phyloP scores from a whole-genome alignment of 1,284 basidiomycete species.

The Rhizoctonia solani region DNA sequence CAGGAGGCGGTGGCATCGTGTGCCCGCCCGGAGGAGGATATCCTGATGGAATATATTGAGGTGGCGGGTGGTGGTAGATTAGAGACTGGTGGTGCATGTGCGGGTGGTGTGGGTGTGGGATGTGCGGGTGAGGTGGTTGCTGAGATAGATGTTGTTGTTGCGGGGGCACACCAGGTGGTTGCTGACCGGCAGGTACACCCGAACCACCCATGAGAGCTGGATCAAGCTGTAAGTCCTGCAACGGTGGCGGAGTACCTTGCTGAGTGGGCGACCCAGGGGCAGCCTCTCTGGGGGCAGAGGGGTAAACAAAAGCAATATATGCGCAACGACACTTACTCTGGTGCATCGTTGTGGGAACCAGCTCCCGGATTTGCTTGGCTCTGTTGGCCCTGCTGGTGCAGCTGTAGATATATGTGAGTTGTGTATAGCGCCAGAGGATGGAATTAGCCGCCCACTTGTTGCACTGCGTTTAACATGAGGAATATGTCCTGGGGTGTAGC shows the following conservation, averaged over 20 bases:
- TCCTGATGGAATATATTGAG: slow-evolving; percentile 17
- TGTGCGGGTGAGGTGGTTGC: slow-evolving; percentile 4
- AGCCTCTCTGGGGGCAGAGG: not conserved
- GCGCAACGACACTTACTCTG: slow-evolving; percentile 3
- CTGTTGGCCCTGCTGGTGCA: slow-evolving; percentile 24
- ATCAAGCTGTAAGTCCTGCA: slow-evolving; percentile 24
- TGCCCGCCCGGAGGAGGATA: slow-evolving; percentile 21
- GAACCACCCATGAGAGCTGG: slow-evolving; percentile 18
- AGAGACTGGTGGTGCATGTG: slow-evolving; percentile 22
- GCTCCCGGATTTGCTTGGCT: not conserved
- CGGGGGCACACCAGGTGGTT: not conserved
- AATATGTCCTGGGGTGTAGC: slow-evolving; percentile 9
- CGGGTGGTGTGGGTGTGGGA: slow-evolving; percentile 10
- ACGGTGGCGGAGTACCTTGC: not conserved
- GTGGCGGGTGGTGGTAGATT: slow-evolving; percentile 16
- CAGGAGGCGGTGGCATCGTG: slow-evolving; percentile 28
- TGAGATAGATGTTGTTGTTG: not conserved
- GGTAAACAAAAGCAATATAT: not conserved
- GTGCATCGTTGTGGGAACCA: not conserved
- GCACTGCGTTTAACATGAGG: slow-evolving; percentile 24
- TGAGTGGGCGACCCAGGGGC: not conserved
- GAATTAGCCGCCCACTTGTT: slow-evolving; percentile 13
- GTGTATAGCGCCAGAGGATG: not conserved
- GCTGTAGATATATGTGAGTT: not conserved
- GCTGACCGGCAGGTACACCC: not conserved